Percentiles rank a stretch among this genome's conserved stretches.
These are phyloP conservation scores for Carnegiea gigantea DNA, from an alignment of 179 eudicot species.

Conservation along the genomic window DNA sequence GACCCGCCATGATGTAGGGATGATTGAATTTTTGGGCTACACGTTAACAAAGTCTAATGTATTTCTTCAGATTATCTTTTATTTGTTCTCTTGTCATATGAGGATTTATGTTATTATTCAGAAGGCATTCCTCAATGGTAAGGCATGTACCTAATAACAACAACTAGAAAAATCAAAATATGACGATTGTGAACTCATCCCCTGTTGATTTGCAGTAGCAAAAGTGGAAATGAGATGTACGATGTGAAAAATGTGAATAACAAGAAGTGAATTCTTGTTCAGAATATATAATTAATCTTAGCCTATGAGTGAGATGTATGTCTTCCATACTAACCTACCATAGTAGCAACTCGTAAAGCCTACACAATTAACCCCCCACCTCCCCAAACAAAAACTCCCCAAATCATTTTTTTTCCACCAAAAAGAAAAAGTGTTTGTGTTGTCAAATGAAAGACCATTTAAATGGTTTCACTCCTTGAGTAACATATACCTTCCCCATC, in stretches of 20 bases:
- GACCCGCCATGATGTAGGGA: no score
- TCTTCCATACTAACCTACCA: background rate
- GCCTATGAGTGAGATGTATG: background rate
- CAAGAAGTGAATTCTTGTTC: background rate
- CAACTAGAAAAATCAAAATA: background rate
- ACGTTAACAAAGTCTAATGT: no score
- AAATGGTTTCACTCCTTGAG: background rate
- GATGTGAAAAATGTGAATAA: background rate
- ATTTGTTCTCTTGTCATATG: conserved; percentile 71
- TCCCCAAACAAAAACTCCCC: background rate
- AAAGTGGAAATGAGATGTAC: background rate
- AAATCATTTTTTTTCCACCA: background rate
- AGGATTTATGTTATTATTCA: conserved; percentile 88
- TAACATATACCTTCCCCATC: conserved; percentile 79
- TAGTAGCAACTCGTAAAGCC: background rate
- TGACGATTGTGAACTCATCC: background rate
- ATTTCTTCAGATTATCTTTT: conserved; percentile 79
- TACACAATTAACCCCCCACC: background rate
- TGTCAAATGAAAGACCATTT: background rate
- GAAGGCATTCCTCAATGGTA: conserved; percentile 95
- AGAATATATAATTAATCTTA: background rate
- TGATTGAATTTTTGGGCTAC: no score
- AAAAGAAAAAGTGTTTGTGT: no score
- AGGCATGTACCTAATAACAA: conserved; percentile 80
- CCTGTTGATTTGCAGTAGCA: background rate